Base-by-base conservation (phyloP, 169 alveolate genomes). In the Plasmodium gallinaceum region DNA sequence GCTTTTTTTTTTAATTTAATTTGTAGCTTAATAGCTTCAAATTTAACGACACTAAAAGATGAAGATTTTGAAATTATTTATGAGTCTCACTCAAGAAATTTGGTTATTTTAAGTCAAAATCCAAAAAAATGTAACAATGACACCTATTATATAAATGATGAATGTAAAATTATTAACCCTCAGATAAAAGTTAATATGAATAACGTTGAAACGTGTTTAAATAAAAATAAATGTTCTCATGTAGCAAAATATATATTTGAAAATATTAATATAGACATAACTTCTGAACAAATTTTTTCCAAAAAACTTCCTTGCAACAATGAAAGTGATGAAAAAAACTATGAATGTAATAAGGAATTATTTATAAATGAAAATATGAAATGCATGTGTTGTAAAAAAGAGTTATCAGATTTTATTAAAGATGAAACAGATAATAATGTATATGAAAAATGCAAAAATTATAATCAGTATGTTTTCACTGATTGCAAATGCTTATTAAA, bases 321-420 rank as follows among this genome's bases (percentile, higher is more conserved):
- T 65, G 22, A 65, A 42, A 37, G 26, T 26, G 8, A 14, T 39
- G 18, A 32, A 69, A n/a, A 2, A 51, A 62, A 45, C n/a, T 61
- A 73, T 51, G 54, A 64, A 78, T 78, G 89, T 60, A 51, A 78
- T 57, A 78, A 20, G 16, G 48, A 64, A 39, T 69, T 78, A 24
- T 57, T 46, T 42, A n/a, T 78, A 78, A 78, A 78, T 78, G 76
- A 78, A 64, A 78, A 78, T 7, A 58, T 78, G 37, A 78, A 78
- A 65, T 78, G 89, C 45, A 51, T 37, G 43, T 78, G 89, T 6
- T 78, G 89, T 43, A 65, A 46, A 61, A 78, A 78, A 32, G 61
- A 64, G 7, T 10, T 26, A 22, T 7, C 42, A 64, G 48, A 24
- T 20, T 14, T 14, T 16, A 58, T 18, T 24, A 37, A 20, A 57